Conservation (phyloP, 2,329 filamentous ascomycete species). For the Arthroderma sp. region DNA sequence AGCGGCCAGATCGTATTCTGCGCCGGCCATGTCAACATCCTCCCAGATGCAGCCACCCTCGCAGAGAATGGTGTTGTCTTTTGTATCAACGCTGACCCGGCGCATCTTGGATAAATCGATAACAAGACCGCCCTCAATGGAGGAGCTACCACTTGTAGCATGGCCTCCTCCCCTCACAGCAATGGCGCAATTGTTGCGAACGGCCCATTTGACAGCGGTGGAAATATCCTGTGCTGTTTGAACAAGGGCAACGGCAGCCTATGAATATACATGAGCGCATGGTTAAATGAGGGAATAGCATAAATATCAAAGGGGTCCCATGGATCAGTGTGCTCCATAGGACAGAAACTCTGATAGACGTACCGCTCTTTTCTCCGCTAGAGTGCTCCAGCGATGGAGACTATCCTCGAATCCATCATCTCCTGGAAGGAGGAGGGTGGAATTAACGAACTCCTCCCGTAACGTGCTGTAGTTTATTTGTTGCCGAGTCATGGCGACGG, state of each 20-base stretch:
- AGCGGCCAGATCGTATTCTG: slow-evolving; percentile 38
- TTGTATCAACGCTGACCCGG: slow-evolving; percentile 35
- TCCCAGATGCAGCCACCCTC: slow-evolving; percentile 44
- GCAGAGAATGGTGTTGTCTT: slow-evolving; percentile 34
- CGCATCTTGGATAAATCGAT: slow-evolving; percentile 44
- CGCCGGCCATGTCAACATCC: slow-evolving; percentile 42
- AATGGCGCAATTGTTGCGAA: slow-evolving; percentile 18
- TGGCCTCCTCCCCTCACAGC: slow-evolving; percentile 26
- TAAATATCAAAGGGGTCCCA: too few species aligned
- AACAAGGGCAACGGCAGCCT: slow-evolving; percentile 36
- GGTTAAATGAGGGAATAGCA: too few species aligned
- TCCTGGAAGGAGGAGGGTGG: too few species aligned
- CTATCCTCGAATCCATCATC: too few species aligned
- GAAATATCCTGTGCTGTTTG: slow-evolving; percentile 29
- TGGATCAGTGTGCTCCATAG: too few species aligned
- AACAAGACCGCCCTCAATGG: slow-evolving; percentile 42
- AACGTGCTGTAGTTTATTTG: too few species aligned
- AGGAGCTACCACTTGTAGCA: slow-evolving; percentile 42
- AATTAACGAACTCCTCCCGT: too few species aligned
- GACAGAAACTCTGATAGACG: too few species aligned
- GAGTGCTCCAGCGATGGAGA: too few species aligned
- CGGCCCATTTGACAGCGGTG: slow-evolving; percentile 34
- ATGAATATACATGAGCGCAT: too few species aligned
- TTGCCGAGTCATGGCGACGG: too few species aligned
- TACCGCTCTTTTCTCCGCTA: too few species aligned